Base-by-base conservation (phyloP, 495 filamentous ascomycete genomes). In the Penicillium waksmanii region DNA sequence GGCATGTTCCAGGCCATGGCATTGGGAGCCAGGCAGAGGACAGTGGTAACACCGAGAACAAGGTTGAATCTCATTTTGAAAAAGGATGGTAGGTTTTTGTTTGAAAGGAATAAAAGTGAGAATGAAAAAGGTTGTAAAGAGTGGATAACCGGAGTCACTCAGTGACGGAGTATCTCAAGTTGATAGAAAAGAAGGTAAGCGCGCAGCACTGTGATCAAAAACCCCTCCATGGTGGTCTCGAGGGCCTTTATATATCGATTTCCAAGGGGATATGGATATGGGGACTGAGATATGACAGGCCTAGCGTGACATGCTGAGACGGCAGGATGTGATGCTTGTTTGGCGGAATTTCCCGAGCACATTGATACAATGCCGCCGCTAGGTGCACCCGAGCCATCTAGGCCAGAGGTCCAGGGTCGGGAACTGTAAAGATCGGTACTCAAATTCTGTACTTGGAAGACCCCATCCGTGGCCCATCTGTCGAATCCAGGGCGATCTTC, bases 31-130 rank as follows among this genome's bases (percentile, higher is more conserved):
- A 74, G 40, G 57, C 38, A 62, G 38, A 73, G 61, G 53, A 64
- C 67, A 40, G 64, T 67, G 57, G 64, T 63, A 53, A 67, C 57
- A 61, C 70, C 69, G 52, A 73, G 40, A 48, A 62, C 18, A 68
- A 69, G 31, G 50, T 65, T 67, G 56, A 69, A 55, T 66, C 72
- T 77, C 74, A 77, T 75, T 19, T 44, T 44, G 58, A 53, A 73
- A 62, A 58, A 60, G 19, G 57, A 18, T 48, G 56, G 58, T 44
- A 17, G 15, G 19, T 17, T 13, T 46, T n/a, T 21, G 27, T 35
- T 42, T 31, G 56, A 52, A 1, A 23, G 51, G 51, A 43, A 35
- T n/a, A 42, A 33, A 38, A 42, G 12, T 33, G n/a, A 21, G 48
- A 43, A 35, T 58, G 48, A 33, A 35, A 50, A 49, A 12, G 55